Base-by-base conservation (phyloP, 805 yeast species). In the Pichia insulana region DNA sequence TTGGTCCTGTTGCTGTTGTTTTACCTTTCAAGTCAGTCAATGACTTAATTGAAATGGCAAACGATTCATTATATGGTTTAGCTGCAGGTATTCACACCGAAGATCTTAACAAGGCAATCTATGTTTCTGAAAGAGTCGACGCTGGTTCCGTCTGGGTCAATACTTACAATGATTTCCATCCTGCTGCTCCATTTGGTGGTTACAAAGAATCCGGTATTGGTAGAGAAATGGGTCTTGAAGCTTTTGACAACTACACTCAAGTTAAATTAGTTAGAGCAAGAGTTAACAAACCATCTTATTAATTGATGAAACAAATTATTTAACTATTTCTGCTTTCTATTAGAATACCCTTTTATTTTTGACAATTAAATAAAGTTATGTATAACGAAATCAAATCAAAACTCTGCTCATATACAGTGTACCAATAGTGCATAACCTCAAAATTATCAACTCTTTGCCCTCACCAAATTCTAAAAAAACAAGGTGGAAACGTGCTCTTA, bases 191-290 rank as follows among this genome's bases (percentile, higher is more conserved):
- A 17, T 78, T 78, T 56, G 90, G 90, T 4, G 90, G 90, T 31
- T 71, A 82, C 30, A 78, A 78, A 54, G 75, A 78, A 53, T 74
- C 83, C 33, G 90, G 92, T 0, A 78, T 79, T 52, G 92, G 92
- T 34, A 71, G 87, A 58, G 90, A 83, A 63, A 88, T 87, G 37
- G 78, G 85, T 28, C 69, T 71, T 53, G 77, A 74, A 57, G 90
- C 90, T 18, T 60, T 80, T 36, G 83, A 81, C 37, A 89, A 83
- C 58, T 83, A 82, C 62, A 67, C 78, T 4, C 69, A 70, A 26
- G 59, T 80, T 46, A 83, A 83, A 62, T 84, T 86, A 50, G 83
- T 83, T 47, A 79, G 92, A 75, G 56, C 59, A 30, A 62, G 52
- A 38, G 46, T 63, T 30, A 36, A 33, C 36, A 50, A 45, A 30